phyloP scores from a whole-genome alignment of 139 green algal species.

The Nannochloris sp. region DNA sequence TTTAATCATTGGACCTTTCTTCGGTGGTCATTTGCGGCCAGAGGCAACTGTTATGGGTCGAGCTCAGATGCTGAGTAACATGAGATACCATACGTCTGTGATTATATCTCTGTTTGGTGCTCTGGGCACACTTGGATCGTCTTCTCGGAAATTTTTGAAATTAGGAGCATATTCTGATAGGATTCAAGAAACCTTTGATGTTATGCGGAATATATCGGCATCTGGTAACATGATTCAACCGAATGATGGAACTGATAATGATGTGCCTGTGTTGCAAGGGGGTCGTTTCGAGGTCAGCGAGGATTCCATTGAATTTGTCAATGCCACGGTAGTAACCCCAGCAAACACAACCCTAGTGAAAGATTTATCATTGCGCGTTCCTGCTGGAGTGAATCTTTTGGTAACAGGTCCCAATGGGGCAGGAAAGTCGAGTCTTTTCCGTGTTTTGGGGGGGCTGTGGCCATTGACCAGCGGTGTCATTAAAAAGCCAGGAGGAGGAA shows the following conservation, averaged over 20 bases:
- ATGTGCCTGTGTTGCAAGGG: neutral
- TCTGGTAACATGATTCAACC: neutral
- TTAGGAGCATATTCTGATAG: slow-evolving; percentile 50
- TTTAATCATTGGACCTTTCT: slow-evolving; percentile 79
- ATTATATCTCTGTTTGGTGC: slow-evolving; percentile 61
- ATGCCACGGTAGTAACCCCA: slow-evolving; percentile 55
- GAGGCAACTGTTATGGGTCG: slow-evolving; percentile 30
- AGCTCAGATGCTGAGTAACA: slow-evolving; percentile 61
- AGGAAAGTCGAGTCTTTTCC: slow-evolving; percentile 52
- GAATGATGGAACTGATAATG: neutral
- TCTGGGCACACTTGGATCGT: slow-evolving; percentile 47
- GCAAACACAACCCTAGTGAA: slow-evolving; percentile 40
- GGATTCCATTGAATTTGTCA: slow-evolving; percentile 55
- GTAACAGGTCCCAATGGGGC: slow-evolving; percentile 62
- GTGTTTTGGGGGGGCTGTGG: slow-evolving; percentile 59
- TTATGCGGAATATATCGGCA: slow-evolving; percentile 3
- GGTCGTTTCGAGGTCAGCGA: slow-evolving; percentile 18
- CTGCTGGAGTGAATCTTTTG: slow-evolving; percentile 62
- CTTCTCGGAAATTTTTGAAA: slow-evolving; percentile 44
- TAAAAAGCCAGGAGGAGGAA: slow-evolving; percentile 36
- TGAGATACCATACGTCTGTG: slow-evolving; percentile 73
- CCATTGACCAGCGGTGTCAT: slow-evolving; percentile 41
- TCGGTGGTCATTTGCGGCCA: slow-evolving; percentile 46
- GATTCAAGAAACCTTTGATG: slow-evolving; percentile 36
- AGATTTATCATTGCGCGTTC: slow-evolving; percentile 44